These are phyloP conservation scores for Elsinoe fawcettii DNA, from an alignment of 2,329 filamentous ascomycete genomes.

Conservation along the genomic window DNA sequence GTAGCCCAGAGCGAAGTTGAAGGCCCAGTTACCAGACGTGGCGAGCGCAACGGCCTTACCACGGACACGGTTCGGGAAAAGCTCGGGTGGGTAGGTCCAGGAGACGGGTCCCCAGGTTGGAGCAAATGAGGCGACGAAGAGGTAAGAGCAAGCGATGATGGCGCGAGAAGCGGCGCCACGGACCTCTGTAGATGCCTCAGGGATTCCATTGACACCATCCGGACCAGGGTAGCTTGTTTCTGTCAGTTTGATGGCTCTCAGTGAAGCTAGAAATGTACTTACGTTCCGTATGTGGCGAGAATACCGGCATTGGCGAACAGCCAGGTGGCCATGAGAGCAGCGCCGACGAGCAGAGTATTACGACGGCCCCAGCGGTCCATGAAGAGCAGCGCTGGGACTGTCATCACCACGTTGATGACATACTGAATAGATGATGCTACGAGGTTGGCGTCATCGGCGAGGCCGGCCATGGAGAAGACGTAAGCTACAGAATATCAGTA, in stretches of 20 bases:
- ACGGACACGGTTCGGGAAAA: slow-evolving; percentile 55
- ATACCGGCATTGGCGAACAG: slow-evolving; percentile 56
- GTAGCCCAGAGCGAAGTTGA: slow-evolving; percentile 51
- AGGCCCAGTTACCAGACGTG: slow-evolving; percentile 55
- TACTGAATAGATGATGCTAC: slow-evolving; percentile 64
- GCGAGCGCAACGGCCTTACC: slow-evolving; percentile 56
- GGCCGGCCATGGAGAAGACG: slow-evolving; percentile 64
- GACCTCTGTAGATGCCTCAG: slow-evolving; percentile 36
- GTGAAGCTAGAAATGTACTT: background rate
- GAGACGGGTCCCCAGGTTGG: slow-evolving; percentile 55
- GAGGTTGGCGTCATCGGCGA: slow-evolving; percentile 47
- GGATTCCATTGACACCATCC: slow-evolving; percentile 33
- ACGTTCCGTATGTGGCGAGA: slow-evolving; percentile 51
- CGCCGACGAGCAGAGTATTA: slow-evolving; percentile 56
- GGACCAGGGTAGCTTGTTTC: slow-evolving; percentile 21
- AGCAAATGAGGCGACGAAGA: slow-evolving; percentile 64
- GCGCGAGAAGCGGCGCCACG: slow-evolving; percentile 34
- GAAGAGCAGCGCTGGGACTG: slow-evolving; percentile 64
- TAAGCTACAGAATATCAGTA: slow-evolving; percentile 37
- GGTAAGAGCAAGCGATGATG: slow-evolving; percentile 62
- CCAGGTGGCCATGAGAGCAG: slow-evolving; percentile 55
- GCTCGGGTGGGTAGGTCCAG: slow-evolving; percentile 47
- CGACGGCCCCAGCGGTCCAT: slow-evolving; percentile 72
- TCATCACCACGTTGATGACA: slow-evolving; percentile 74
- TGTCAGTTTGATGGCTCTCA: background rate